A percentile compares a stretch with the other conserved stretches of the same genome.
Conservation (phyloP, 495 filamentous ascomycete genomes). For the Parathielavia appendiculata region DNA sequence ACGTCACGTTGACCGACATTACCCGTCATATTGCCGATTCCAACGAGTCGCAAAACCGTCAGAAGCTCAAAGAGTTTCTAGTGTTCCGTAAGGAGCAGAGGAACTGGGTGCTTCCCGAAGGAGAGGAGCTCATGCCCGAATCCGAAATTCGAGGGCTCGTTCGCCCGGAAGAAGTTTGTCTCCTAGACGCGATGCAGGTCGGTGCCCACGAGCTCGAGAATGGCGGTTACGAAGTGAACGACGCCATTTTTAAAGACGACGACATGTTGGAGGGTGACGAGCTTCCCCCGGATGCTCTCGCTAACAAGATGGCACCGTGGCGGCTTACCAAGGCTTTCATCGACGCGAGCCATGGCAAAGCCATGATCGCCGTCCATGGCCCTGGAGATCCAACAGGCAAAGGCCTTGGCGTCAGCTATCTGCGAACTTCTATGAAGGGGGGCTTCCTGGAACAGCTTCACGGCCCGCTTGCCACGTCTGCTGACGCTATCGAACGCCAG, state of each 20-base stretch:
- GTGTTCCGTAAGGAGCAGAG: constrained; percentile 75
- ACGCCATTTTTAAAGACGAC: constrained; percentile 52
- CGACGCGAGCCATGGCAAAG: constrained; percentile 87
- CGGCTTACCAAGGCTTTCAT: constrained; percentile 91
- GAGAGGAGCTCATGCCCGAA: constrained; percentile 70
- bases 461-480: constrained; percentile 79
- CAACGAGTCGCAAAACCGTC: constrained; percentile 87
- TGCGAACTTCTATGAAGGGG: constrained; percentile 97
- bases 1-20: constrained; percentile 70
- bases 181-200: constrained; percentile 95
- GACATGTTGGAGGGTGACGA: constrained; percentile 49
- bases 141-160: constrained; percentile 76
- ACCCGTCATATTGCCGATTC: constrained; percentile 84
- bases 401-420: constrained; percentile 89
- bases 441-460: constrained; percentile 89
- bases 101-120: constrained; percentile 70
- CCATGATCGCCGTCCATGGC: constrained; percentile 92
- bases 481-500: constrained; percentile 57
- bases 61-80: constrained; percentile 96
- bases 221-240: constrained; percentile 66
- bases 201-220: constrained; percentile 78
- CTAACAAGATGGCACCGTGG: constrained; percentile 82
- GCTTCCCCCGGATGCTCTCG: constrained; percentile 60
- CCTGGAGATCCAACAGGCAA: constrained; percentile 93
- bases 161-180: constrained; percentile 88